Evolutionary conservation across 768 basidiomycete genomes (phyloP), one percentile per base, ranked within the genome.

Genomic region (Mycena chlorophos): DNA sequence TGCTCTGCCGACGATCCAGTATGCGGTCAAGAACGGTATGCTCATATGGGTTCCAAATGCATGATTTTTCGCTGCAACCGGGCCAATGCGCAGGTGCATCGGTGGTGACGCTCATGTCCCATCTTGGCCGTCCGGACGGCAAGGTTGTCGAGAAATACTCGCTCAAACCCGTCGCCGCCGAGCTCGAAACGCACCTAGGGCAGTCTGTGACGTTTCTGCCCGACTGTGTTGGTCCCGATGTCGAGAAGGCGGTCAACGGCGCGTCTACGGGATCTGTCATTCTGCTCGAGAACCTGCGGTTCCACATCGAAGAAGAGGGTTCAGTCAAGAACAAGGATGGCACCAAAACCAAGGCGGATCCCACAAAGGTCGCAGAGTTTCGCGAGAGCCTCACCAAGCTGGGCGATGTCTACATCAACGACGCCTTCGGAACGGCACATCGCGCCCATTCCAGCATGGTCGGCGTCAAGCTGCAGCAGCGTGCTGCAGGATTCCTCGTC

Each of bases 391-490:
- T 99, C 64, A 98, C 96, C 53, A 81, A 79, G 53, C 87, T 99
- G 63, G 95, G 95, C 50, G 94, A 98, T 67, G 88, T 99, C 61
- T 98, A 98, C 72, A 80, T 99, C 71, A 99, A 99, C 77, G 96
- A 99, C 71, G 96, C 96, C 23, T 99, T 99, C 69, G 96, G 96
- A 47, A 99, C 96, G 42, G 96, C 95, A 49, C 96, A 99, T 73
- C 93, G 96, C 63, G 94, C 94, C 8, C 96, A 99, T 73, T 98
- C 96, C 0, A 94, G 91, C 66, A 98, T 99, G 95, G 96, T 99
- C 63, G 96, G 96, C 64, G 81, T 99, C 65, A 85, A 96, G 69
- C 82, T 98, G 17, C 86, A 88, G 5, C 89, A 96, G 73, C 83
- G 94, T 63, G 96, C 96, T 1, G 86, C 96, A 28, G 96, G 96